These are phyloP conservation scores for Glebionis coronaria DNA, from an alignment of 129 eudicot species.

Conservation along the genomic window DNA sequence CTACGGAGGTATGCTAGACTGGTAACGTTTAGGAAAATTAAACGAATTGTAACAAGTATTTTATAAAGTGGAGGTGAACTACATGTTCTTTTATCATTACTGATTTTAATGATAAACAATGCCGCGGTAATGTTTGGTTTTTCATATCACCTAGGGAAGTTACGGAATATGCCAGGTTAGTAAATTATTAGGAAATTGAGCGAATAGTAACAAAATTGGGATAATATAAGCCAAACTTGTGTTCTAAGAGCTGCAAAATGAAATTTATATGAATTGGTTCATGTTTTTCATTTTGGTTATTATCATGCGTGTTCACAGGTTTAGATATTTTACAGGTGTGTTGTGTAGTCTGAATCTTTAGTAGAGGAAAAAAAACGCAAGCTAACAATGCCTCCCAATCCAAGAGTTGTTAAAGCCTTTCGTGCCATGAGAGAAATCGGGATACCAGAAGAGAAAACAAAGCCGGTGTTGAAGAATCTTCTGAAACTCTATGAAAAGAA, in stretches of 20 bases:
- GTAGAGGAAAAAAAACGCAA: background rate
- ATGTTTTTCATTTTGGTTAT: background rate
- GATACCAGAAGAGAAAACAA: slow-evolving; percentile 69
- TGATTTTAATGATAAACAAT: background rate
- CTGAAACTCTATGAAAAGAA: slow-evolving; percentile 73
- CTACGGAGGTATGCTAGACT: no score
- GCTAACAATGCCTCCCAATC: slow-evolving; percentile 46
- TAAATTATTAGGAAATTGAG: background rate
- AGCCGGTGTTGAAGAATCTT: slow-evolving; percentile 74
- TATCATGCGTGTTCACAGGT: background rate
- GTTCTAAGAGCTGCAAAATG: slow-evolving; percentile 5
- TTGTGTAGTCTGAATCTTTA: slow-evolving; percentile 21
- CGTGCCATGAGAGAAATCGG: slow-evolving; percentile 78
- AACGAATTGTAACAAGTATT: background rate
- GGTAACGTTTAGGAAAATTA: no score
- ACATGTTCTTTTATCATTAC: no score
- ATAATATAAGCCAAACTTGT: background rate
- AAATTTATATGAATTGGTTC: background rate
- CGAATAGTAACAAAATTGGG: background rate
- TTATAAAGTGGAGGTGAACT: background rate
- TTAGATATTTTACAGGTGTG: slow-evolving; percentile 17
- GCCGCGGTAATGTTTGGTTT: background rate
- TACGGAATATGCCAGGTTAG: slow-evolving; percentile 3
- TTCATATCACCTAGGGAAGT: no score
- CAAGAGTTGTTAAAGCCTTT: slow-evolving; percentile 62